phyloP scores from a whole-genome alignment of 2,329 filamentous ascomycete species.

The Hypoxylon sp. region DNA sequence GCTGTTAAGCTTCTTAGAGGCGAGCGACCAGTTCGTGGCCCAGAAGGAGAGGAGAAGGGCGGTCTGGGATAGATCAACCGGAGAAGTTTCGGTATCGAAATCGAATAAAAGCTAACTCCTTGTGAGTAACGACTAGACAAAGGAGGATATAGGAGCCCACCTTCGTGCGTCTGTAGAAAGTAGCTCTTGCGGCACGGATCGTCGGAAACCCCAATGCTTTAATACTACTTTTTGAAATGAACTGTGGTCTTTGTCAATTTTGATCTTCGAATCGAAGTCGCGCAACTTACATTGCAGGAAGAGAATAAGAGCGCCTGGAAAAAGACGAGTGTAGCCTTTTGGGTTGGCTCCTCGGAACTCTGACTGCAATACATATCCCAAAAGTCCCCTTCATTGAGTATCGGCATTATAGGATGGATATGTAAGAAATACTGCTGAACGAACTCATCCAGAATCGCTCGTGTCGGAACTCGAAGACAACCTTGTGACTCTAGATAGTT shows the following conservation, averaged over 20 bases:
- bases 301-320: constrained; percentile 64
- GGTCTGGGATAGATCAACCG: constrained; percentile 59
- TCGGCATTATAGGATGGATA: constrained; percentile 62
- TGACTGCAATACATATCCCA: constrained; percentile 61
- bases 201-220: constrained; percentile 60
- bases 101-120: constrained; percentile 59
- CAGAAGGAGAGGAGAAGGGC: constrained; percentile 59
- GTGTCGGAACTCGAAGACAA: constrained; percentile 62
- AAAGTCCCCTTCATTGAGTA: constrained; percentile 63
- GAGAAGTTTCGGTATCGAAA: constrained; percentile 61
- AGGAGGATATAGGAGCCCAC: constrained; percentile 42
- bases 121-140: background rate
- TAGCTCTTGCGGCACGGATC: constrained; percentile 61
- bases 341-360: constrained; percentile 42
- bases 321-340: constrained; percentile 61
- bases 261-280: background rate
- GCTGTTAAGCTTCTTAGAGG: constrained; percentile 60
- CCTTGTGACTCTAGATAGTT: constrained; percentile 63
- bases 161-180: constrained; percentile 62
- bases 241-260: constrained; percentile 47
- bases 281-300: constrained; percentile 56
- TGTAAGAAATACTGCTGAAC: constrained; percentile 64
- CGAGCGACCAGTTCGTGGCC: constrained; percentile 59
- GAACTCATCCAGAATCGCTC: constrained; percentile 62
- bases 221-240: constrained; percentile 58